Evolutionary conservation across 2,329 filamentous ascomycete species (phyloP).

Genomic region (Clonostachys solani): DNA sequence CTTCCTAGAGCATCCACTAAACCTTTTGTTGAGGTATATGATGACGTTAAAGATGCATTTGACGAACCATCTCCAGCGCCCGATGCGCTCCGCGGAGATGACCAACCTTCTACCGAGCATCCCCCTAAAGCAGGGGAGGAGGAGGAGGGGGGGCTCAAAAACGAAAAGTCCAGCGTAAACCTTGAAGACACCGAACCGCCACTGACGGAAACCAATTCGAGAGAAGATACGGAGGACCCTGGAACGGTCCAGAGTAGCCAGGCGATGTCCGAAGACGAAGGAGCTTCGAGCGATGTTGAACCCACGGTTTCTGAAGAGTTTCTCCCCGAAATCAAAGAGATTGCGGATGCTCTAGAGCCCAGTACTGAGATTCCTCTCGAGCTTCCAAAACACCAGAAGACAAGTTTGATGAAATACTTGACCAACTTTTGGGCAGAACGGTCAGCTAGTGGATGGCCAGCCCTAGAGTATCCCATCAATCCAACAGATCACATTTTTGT

Average conservation of each 20-base stretch:
- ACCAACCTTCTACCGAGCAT: not conserved
- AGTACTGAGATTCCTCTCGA: conserved; percentile 62
- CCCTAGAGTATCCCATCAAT: conserved; percentile 86
- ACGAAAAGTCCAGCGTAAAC: not conserved
- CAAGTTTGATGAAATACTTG: conserved; percentile 89
- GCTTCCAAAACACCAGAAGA: conserved; percentile 88
- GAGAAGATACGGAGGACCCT: conserved; percentile 19
- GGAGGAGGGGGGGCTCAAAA: not conserved
- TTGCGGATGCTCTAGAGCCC: conserved; percentile 58
- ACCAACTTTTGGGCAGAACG: conserved; percentile 98
- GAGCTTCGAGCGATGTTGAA: conserved; percentile 67
- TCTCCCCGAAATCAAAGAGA: conserved; percentile 56
- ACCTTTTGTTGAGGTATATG: conserved; percentile 93
- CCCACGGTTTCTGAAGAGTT: conserved; percentile 65
- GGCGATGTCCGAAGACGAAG: conserved; percentile 67
- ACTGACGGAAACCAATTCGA: conserved; percentile 12
- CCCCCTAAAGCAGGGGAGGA: conserved; percentile 1
- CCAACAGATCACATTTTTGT: conserved; percentile 92
- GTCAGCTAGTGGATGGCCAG: conserved; percentile 90
- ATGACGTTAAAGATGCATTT: conserved; percentile 88
- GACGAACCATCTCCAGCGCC: conserved; percentile 53
- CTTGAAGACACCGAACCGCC: not conserved
- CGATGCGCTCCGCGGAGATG: conserved; percentile 19
- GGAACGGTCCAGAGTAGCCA: conserved; percentile 29
- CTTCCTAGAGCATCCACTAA: conserved; percentile 86